Base-by-base conservation (phyloP, 139 green algal species). In the Chlamydomonas sp. region DNA sequence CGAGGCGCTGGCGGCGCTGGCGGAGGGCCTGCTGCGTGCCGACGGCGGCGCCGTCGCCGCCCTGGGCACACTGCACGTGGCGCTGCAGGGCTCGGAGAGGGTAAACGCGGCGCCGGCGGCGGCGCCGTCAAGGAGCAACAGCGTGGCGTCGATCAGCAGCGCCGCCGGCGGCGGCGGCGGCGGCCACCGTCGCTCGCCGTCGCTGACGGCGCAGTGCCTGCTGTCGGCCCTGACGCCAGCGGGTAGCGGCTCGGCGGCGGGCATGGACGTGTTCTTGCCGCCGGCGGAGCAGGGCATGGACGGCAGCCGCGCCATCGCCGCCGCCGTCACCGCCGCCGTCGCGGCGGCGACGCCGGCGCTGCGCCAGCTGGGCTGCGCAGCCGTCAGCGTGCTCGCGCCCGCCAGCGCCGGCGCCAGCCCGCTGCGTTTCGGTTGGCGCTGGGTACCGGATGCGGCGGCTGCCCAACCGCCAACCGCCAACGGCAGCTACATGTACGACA, bases 381-480 rank as follows among this genome's bases (percentile, higher is more conserved):
- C 83, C 66, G 68, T 91, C n/a, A 83, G 77, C 83, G 49, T 89
- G 16, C 61, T 91, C 6, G 82, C 82, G n/a, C 82, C 62, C 4
- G 72, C 61, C 72, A 87, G 8, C 72, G 68, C n/a, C 82, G 31
- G 31, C 31, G 82, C 82, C 72, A 63, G 72, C 61, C 82, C 82
- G 59, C 72, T 80, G 31, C 72, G 82, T 2, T 49, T 80, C 7
- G 82, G 82, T 72, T 87, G 72, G 72, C 82, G 82, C 72, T 87
- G 82, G 82, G 63, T 80, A 0, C 71, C 82, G 61, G n/a, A 59
- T 3, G 3, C 9, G 69, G 60, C 68, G 3, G 31, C 69, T 60
- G 81, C 18, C 69, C 17, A 74, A 57, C 1, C 74, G 1, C 4
- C 71, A 18, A 18, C 61, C 57, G 17, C 71, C 17, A 57, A 63